Evolutionary conservation across 2,329 filamentous ascomycete genomes (phyloP), one percentile per base, ranked within the genome.

Genomic region (Hypocrella siamensis): DNA sequence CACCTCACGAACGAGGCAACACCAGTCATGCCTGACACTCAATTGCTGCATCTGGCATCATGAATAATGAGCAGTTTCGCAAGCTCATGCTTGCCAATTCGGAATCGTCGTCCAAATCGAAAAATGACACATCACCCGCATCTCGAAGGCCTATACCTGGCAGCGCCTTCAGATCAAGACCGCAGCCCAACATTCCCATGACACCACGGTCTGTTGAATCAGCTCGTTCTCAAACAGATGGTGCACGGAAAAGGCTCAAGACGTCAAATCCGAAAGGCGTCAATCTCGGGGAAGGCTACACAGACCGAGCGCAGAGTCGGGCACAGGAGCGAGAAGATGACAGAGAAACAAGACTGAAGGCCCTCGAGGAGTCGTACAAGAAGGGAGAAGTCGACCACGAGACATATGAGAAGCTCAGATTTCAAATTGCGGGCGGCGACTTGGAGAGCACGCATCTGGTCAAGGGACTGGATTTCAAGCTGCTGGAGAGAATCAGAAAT

Each of bases 1-100:
- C 26, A 16, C 31, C 16, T 27, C 19, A 16, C n/a, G n/a, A n/a
- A n/a, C n/a, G n/a, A n/a, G n/a, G n/a, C n/a, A n/a, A n/a, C n/a
- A n/a, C n/a, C n/a, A n/a, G n/a, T n/a, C 21, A 30, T 27, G 25
- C 25, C 15, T 15, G 17, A 16, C 12, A 12, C 21, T 8, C 21
- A 24, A 12, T 8, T 8, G 12, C 3, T 12, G 21, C 21, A 19
- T n/a, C n/a, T n/a, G 17, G 3, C 21, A 39, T 27, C 24, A 96
- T 98, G 90, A 93, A 96, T 53, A 96, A 96, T 64, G 74, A 85
- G 27, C 83, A 94, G 46, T 98, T 98, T 48, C 79, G 90, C 33
- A 79, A 79, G 40, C 68, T 96, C 6, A 56, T 93, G 16, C 62
- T 75, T 28, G 53, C 54, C 26, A 64, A 62, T 37, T 48, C 62